These are phyloP conservation scores for Beta vulgaris DNA, from an alignment of 148 eudicot genomes.

Conservation along the genomic window DNA sequence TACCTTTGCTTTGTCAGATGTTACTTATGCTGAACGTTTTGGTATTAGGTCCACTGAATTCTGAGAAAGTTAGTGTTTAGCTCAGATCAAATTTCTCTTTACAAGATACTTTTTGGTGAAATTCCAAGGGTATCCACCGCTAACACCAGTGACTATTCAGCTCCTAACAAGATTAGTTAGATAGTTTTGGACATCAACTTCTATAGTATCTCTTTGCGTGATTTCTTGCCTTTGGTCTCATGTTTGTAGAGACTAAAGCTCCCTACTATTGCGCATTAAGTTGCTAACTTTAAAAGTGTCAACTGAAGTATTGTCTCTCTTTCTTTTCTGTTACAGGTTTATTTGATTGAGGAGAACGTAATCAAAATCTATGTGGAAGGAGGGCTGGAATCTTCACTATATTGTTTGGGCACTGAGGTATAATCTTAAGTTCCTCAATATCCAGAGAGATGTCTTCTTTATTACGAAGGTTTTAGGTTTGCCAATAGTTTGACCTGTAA, in stretches of 20 bases:
- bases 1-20: too few relatives aligned
- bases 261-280: background rate
- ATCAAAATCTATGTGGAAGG: slow-evolving; percentile 84
- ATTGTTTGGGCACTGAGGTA: slow-evolving; percentile 93
- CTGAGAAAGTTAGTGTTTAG: background rate
- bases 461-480: background rate
- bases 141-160: too few relatives aligned
- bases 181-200: background rate
- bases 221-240: background rate
- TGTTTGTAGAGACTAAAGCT: background rate
- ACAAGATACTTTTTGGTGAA: too few relatives aligned
- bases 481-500: slow-evolving; percentile 8
- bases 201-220: background rate
- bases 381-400: slow-evolving; percentile 75
- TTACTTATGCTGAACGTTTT: background rate
- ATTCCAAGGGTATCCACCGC: too few relatives aligned
- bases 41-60: background rate
- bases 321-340: slow-evolving; percentile 51
- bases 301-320: slow-evolving; percentile 4
- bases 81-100: background rate
- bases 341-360: slow-evolving; percentile 64
- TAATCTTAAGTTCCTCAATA: slow-evolving; percentile 2
- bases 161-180: background rate
- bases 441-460: slow-evolving; percentile 7
- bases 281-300: slow-evolving; percentile 4